Base-by-base conservation (phyloP, 2,329 filamentous ascomycete species). In the Aspergillus alliaceus region DNA sequence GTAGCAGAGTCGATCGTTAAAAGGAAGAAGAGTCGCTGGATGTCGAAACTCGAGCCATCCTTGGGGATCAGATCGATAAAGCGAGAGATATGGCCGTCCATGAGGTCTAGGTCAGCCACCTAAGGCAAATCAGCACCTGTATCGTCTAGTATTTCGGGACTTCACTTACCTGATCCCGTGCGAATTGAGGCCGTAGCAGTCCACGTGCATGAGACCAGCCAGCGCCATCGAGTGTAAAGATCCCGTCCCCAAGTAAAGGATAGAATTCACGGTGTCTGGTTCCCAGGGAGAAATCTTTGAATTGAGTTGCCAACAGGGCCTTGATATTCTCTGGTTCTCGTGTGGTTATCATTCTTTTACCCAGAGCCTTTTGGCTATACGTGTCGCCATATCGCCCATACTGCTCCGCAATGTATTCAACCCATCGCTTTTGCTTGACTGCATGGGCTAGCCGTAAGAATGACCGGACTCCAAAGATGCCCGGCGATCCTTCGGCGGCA, bases 1-100 rank as follows among this genome's bases (percentile, higher is more conserved):
- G 92, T 96, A 2, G 90, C 86, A 4, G 90, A 88, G 74, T 97
- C 93, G 15, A 96, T 81, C 0, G 91, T 93, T 67, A 87, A 88
- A 29, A 90, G 82, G 77, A 91, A 96, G 75, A 96, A 89, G 39
- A 96, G 78, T 57, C 91, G 86, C 60, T 86, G 84, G 4, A 93
- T 85, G 63, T 96, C 86, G 35, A 96, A 79, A 8, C 84, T 63
- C 9, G 65, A 71, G 35, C 72, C 67, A 32, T 75, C 72, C 25
- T 71, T 78, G 0, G 84, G 84, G 7, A 84, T 80, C 40, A 86
- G 82, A 15, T 81, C 78, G 66, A 96, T 84, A 20, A 96, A 77
- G 1, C 85, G 83, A 64, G 89, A 81, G 35, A 93, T 82, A 68
- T 96, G 91, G 22, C 82, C 79, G 74, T 96, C 91, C 68, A 96